phyloP scores from a whole-genome alignment of 1,284 basidiomycete species.

The Pterula multifida region DNA sequence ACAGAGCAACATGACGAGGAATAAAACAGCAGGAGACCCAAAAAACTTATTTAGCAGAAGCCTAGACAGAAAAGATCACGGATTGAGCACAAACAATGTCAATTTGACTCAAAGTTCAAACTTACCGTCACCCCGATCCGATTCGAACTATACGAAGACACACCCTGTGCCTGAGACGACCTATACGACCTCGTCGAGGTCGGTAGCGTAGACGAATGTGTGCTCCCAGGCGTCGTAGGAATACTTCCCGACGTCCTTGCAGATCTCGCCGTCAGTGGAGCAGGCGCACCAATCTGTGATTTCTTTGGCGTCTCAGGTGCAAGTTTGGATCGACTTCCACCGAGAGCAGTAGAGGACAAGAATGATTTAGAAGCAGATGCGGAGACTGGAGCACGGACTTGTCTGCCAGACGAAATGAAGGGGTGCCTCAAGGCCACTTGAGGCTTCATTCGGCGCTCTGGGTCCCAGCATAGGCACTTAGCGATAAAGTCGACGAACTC shows the following conservation, averaged over 20 bases:
- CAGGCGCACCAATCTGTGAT: conserved; percentile 74
- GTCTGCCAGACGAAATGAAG: conserved; percentile 64
- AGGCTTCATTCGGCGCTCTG: conserved; percentile 90
- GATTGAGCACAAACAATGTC: background rate
- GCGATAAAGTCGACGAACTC: conserved; percentile 87
- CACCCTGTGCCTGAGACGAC: conserved; percentile 27
- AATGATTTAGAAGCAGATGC: conserved; percentile 36
- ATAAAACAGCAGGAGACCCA: too few species aligned
- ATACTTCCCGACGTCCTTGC: conserved; percentile 43
- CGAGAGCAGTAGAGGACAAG: conserved; percentile 40
- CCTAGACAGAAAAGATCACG: background rate
- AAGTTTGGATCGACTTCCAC: conserved; percentile 25
- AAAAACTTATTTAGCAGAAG: background rate
- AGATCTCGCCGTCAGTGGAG: conserved; percentile 65
- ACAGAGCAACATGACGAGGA: too few species aligned
- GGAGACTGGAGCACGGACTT: conserved; percentile 34
- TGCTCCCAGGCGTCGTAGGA: conserved; percentile 38
- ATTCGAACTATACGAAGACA: conserved; percentile 30
- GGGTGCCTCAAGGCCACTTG: conserved; percentile 88
- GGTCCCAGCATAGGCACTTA: conserved; percentile 97
- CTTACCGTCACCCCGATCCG: conserved; percentile 13
- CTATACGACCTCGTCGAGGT: conserved; percentile 27
- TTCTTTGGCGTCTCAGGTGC: conserved; percentile 67
- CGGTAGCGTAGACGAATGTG: conserved; percentile 18
- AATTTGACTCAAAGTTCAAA: background rate